These are phyloP conservation scores for Gaultheria prostrata DNA, from an alignment of 148 eudicot genomes.

Conservation along the genomic window DNA sequence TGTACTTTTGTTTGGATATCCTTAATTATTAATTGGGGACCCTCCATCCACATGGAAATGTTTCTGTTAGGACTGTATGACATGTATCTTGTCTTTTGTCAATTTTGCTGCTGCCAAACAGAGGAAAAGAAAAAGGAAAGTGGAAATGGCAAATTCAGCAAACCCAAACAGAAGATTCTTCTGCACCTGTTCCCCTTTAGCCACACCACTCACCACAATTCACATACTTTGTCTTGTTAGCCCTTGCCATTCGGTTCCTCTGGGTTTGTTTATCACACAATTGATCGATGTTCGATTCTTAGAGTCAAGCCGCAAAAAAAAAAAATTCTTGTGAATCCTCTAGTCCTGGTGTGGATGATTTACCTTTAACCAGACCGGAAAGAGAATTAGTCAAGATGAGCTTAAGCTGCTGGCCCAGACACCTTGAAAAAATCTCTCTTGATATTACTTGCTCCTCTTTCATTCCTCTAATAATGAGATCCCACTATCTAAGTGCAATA, in stretches of 20 bases:
- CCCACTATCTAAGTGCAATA: background rate
- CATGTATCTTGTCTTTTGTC: background rate
- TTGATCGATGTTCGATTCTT: no score
- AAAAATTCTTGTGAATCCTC: no score
- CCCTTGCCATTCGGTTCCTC: no score
- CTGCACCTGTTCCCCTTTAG: background rate
- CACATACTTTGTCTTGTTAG: no score
- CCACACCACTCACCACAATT: constrained; percentile 5
- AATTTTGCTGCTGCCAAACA: constrained; percentile 7
- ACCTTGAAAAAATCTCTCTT: background rate
- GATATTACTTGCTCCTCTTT: constrained; percentile 5
- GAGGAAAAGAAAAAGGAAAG: background rate
- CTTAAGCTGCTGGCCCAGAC: no score
- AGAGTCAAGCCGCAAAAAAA: no score
- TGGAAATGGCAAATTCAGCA: constrained; percentile 1
- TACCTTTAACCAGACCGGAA: no score
- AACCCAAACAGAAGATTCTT: background rate
- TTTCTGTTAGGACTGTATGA: background rate
- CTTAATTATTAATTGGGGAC: background rate
- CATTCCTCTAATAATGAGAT: background rate
- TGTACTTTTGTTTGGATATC: background rate
- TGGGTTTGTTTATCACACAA: no score
- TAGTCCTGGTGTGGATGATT: no score
- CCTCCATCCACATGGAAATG: background rate
- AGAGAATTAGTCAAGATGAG: no score